A percentile compares a stretch with the other conserved stretches of the same genome.
These are phyloP conservation scores for Infundibulicybe gibba DNA, from an alignment of 768 basidiomycete genomes.

Conservation along the genomic window DNA sequence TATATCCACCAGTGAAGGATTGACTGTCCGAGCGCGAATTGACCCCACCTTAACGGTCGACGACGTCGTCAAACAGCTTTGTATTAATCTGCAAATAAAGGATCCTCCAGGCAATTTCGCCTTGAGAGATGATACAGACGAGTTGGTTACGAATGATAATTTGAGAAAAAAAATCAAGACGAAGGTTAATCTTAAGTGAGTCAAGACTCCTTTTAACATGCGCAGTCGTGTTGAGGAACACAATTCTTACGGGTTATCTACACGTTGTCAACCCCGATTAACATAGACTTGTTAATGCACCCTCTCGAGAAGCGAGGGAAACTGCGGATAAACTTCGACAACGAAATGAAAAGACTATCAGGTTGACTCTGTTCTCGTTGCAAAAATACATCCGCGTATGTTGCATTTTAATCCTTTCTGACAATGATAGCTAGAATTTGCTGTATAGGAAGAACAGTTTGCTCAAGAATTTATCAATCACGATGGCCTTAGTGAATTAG, in stretches of 20 bases:
- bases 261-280: neutral
- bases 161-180: conserved; percentile 76
- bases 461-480: conserved; percentile 72
- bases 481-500: conserved; percentile 68
- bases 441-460: conserved; percentile 75
- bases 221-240: neutral
- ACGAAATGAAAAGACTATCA: conserved; percentile 58
- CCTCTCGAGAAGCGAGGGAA: conserved; percentile 75
- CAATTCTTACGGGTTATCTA: neutral
- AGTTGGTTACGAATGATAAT: conserved; percentile 86
- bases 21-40: conserved; percentile 78
- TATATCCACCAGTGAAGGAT: conserved; percentile 72
- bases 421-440: conserved; percentile 1
- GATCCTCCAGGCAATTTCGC: conserved; percentile 73
- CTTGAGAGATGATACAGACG: conserved; percentile 77
- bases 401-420: neutral
- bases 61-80: conserved; percentile 82
- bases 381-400: conserved; percentile 76
- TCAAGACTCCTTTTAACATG: conserved; percentile 2
- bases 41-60: conserved; percentile 81
- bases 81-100: conserved; percentile 74
- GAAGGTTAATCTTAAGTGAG: conserved; percentile 76
- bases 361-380: conserved; percentile 69
- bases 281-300: conserved; percentile 72
- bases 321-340: conserved; percentile 65